phyloP scores from a whole-genome alignment of 225 moss, liverwort and hornwort species.

The Ulota crispa region DNA sequence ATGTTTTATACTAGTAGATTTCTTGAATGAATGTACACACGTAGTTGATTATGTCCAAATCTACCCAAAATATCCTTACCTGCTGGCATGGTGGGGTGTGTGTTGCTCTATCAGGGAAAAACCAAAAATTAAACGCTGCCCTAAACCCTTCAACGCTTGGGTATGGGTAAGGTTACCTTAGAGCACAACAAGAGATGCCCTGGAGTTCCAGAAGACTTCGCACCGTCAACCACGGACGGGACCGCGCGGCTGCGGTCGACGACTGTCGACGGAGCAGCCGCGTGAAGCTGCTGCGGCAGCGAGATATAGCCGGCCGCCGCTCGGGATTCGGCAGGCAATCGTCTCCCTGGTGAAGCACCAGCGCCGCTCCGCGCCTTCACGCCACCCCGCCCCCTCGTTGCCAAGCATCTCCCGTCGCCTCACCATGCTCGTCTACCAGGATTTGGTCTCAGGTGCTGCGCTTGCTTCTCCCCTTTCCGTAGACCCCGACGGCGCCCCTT shows the following conservation, averaged over 20 bases:
- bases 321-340: background rate
- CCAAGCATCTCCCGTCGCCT: constrained; percentile 2
- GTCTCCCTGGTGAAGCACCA: background rate
- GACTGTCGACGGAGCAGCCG: background rate
- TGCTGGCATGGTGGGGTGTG: too few species aligned
- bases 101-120: too few species aligned
- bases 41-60: too few species aligned
- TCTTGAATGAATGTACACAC: too few species aligned
- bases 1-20: too few species aligned
- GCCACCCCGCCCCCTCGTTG: background rate
- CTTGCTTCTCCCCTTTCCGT: background rate
- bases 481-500: background rate
- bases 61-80: too few species aligned
- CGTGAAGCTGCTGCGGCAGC: background rate
- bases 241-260: background rate
- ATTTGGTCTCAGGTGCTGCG: constrained; percentile 33
- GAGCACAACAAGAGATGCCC: too few species aligned
- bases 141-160: too few species aligned
- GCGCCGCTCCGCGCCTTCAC: constrained; percentile 4
- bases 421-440: constrained; percentile 48
- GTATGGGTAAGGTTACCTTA: too few species aligned
- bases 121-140: too few species aligned
- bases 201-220: too few species aligned
- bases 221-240: too few species aligned
- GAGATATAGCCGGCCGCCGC: constrained; percentile 1